Evolutionary conservation across 2,329 filamentous ascomycete species (phyloP), one percentile per base, ranked within the genome.

Genomic region (Cadophora sp.): DNA sequence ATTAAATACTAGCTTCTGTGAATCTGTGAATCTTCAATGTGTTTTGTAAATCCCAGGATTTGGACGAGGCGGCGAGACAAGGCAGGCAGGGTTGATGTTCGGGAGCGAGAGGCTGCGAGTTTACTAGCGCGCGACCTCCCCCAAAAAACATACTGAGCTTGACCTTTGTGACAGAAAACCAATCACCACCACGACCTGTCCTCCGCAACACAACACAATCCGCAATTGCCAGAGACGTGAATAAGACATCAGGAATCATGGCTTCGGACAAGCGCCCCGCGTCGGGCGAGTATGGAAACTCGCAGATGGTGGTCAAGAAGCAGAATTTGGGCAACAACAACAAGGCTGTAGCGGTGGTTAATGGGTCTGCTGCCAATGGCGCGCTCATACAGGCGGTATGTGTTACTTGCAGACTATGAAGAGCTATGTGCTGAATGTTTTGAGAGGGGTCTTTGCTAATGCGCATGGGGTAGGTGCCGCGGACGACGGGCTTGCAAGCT

Each of bases 251-350:
- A 48, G 24, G 47, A 66, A 75, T 66, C 67, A 97, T 97, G 94
- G 93, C 94, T 41, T 87, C 91, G 70, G 94, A 97, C 81, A 98
- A 99, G 82, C 89, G 96, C 77, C 91, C 94, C 67, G 94, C 94
- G n/a, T 89, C 92, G 69, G 91, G 91, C 73, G 91, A 92, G 68
- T 95, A 95, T 73, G 88, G 90, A 74, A 88, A 89, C 27, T 89
- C 89, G 59, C 92, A 97, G 80, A 85, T 95, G 73, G 88, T 94
- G 47, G 91, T 98, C 69, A 99, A 98, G 83, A 87, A 95, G 78
- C 94, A 95, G 78, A 97, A 96, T 78, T 79, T 88, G 53, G 83
- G 83, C 24, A 75, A 69, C 24, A 70, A 76, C 59, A 80, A 80
- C 74, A 85, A 83, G 75, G 83, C 85, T 64, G 82, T 89, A 62